phyloP scores from a whole-genome alignment of 371 early-diverging fungal genomes.

The Mortierella sp. region DNA sequence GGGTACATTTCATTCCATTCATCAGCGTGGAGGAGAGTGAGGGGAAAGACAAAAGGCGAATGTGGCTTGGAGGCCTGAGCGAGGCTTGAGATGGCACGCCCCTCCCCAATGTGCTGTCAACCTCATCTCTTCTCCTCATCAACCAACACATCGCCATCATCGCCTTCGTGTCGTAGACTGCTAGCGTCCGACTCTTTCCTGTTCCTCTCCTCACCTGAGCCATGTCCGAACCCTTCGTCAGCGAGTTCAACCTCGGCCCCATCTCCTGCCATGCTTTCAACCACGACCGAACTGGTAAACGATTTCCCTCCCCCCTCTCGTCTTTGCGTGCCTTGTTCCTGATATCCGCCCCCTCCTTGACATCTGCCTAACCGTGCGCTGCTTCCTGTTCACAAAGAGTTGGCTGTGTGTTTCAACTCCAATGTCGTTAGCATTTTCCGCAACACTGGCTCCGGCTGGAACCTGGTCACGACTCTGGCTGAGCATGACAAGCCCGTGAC shows the following conservation, averaged over 20 bases:
- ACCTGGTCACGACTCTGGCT: slow-evolving; percentile 73
- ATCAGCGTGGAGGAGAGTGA: no score
- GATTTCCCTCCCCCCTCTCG: neutral
- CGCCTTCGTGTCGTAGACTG: slow-evolving; percentile 44
- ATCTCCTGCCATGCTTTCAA: slow-evolving; percentile 95
- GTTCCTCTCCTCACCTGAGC: neutral
- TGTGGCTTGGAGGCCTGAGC: no score
- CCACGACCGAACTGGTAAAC: slow-evolving; percentile 81
- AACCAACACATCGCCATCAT: neutral
- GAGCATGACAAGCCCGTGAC: slow-evolving; percentile 98
- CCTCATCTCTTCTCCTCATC: no score
- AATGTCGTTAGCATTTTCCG: slow-evolving; percentile 91
- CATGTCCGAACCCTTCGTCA: slow-evolving; percentile 40
- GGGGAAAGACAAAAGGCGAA: no score
- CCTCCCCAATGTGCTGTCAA: no score
- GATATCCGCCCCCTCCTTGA: neutral
- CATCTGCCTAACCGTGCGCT: no score
- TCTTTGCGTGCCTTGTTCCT: neutral
- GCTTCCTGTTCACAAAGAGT: no score
- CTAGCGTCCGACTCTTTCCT: slow-evolving; percentile 44
- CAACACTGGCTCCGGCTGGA: slow-evolving; percentile 70
- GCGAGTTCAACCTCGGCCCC: slow-evolving; percentile 69
- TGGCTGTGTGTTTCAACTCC: slow-evolving; percentile 91
- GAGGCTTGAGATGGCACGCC: no score
- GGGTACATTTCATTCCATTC: no score